Conservation (phyloP, 1,139 yeast genomes). For the Kluyveromyces marxianus region DNA sequence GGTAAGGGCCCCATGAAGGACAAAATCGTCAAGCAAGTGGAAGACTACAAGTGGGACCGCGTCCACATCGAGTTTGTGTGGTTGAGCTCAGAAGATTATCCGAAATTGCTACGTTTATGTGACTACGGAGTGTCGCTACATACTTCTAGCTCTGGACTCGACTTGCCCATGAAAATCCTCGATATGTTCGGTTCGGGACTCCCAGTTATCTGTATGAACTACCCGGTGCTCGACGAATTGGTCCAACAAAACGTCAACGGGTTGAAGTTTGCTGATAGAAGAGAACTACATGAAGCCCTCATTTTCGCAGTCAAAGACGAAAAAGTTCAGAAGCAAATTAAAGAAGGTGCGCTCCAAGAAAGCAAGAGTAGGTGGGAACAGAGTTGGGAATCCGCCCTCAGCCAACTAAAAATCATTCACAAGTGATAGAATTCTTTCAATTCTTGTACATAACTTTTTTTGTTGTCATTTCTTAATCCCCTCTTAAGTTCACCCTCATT, state of each 20-base stretch:
- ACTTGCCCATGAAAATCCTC: slow-evolving; percentile 93
- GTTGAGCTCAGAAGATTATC: slow-evolving; percentile 78
- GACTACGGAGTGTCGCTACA: slow-evolving; percentile 89
- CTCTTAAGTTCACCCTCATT: slow-evolving; percentile 24
- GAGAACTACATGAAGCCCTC: slow-evolving; percentile 47
- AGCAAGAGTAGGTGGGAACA: slow-evolving; percentile 64
- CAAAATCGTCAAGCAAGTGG: slow-evolving; percentile 42
- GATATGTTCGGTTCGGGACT: slow-evolving; percentile 96
- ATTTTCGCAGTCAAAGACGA: slow-evolving; percentile 39
- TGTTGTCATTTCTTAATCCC: slow-evolving; percentile 20
- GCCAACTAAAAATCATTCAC: slow-evolving; percentile 17
- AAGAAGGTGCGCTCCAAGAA: slow-evolving; percentile 64
- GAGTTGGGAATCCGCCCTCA: slow-evolving; percentile 50
- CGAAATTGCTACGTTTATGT: slow-evolving; percentile 62
- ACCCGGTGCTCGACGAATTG: slow-evolving; percentile 63
- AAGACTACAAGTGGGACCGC: slow-evolving; percentile 37
- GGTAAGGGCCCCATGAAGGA: slow-evolving; percentile 86
- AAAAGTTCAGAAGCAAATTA: slow-evolving; percentile 34
- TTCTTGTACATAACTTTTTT: slow-evolving; percentile 2
- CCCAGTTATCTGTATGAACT: slow-evolving; percentile 76
- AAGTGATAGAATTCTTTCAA: slow-evolving; percentile 7
- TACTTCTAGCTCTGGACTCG: slow-evolving; percentile 86
- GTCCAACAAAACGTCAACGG: slow-evolving; percentile 45
- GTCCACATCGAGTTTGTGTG: slow-evolving; percentile 61
- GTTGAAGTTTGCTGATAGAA: slow-evolving; percentile 35